These are phyloP conservation scores for Colletotrichum sp. DNA, from an alignment of 2,329 filamentous ascomycete genomes.

Conservation along the genomic window DNA sequence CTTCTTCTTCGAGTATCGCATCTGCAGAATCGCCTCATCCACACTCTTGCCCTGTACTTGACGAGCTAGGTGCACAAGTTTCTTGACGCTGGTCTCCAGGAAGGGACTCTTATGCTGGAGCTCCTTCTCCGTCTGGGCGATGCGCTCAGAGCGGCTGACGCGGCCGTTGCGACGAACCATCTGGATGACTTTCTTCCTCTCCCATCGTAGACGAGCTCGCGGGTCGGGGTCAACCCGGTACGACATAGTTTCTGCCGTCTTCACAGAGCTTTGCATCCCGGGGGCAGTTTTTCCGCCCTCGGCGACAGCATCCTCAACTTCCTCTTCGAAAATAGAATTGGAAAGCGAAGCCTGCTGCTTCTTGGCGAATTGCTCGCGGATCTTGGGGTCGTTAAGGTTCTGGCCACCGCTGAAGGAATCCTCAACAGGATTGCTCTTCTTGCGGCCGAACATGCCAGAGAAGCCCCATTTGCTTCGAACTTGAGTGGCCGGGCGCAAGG, in stretches of 20 bases:
- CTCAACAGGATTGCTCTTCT: neutral
- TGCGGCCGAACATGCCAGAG: constrained; percentile 37
- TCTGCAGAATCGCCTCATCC: constrained; percentile 91
- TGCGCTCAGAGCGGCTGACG: constrained; percentile 66
- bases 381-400: constrained; percentile 47
- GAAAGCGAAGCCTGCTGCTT: constrained; percentile 43
- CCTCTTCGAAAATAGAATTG: constrained; percentile 69
- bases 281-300: constrained; percentile 34
- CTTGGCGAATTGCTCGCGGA: constrained; percentile 44
- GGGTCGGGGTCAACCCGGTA: constrained; percentile 79
- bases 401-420: constrained; percentile 30
- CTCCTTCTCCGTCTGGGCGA: constrained; percentile 68
- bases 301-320: constrained; percentile 43
- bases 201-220: constrained; percentile 72
- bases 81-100: constrained; percentile 89
- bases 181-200: constrained; percentile 83
- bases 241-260: constrained; percentile 58
- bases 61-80: constrained; percentile 82
- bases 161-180: constrained; percentile 73
- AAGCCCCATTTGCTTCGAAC: constrained; percentile 50
- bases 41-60: constrained; percentile 95
- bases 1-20: constrained; percentile 96
- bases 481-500: constrained; percentile 29
- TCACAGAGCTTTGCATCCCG: constrained; percentile 37
- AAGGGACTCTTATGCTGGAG: constrained; percentile 67